These are phyloP conservation scores for Backusella tuberculispora DNA, from an alignment of 192 early-diverging fungal species.

Conservation along the genomic window DNA sequence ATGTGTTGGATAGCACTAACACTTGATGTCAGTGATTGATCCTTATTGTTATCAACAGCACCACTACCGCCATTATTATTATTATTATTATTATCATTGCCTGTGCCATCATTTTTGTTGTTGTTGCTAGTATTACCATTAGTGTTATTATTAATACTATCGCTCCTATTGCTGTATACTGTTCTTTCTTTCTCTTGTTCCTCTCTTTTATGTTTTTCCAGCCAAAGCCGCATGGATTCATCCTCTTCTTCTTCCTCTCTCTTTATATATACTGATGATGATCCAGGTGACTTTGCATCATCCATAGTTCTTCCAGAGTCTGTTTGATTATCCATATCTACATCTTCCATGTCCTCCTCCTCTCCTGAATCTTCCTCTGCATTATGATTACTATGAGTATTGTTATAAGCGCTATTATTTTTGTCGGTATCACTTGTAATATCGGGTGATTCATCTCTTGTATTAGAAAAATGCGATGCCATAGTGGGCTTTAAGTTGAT, in stretches of 20 bases:
- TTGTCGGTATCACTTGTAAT: background rate
- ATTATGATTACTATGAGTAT: background rate
- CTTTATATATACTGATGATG: background rate
- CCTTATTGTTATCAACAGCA: too few relatives aligned
- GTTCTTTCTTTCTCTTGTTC: background rate
- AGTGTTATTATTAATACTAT: background rate
- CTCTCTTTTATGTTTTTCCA: background rate
- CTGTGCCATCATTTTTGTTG: background rate
- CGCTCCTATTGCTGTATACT: background rate
- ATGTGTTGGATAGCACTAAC: slow-evolving; percentile 36
- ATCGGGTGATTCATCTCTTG: background rate
- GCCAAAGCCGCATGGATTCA: background rate
- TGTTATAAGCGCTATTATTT: background rate
- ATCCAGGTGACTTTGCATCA: background rate
- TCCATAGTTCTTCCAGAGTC: background rate
- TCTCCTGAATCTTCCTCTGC: background rate
- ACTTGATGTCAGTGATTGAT: background rate
- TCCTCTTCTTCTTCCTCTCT: background rate
- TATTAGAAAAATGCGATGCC: slow-evolving; percentile 29
- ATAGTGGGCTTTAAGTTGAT: slow-evolving; percentile 30
- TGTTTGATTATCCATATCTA: background rate
- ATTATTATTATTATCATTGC: background rate
- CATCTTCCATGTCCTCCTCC: background rate
- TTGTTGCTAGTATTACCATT: background rate
- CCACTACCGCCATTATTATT: too few relatives aligned